Conservation (phyloP, 1,284 basidiomycete genomes). For the Irpex sp. region DNA sequence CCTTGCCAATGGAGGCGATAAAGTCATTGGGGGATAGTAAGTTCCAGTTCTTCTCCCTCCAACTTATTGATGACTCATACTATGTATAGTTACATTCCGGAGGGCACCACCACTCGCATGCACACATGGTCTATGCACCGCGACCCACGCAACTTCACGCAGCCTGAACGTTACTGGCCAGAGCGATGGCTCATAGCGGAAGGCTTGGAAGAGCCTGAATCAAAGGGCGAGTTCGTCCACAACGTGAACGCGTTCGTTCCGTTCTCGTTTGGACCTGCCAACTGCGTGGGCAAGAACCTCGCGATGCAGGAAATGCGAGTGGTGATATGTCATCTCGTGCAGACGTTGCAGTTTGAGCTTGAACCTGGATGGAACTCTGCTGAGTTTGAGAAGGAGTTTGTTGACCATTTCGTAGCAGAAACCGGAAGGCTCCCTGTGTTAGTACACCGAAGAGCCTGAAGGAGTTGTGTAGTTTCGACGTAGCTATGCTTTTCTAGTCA, state of each 20-base stretch:
- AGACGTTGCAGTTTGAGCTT: constrained; percentile 17
- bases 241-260: constrained; percentile 8
- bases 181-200: constrained; percentile 11
- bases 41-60: background rate
- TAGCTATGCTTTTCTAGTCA: no score
- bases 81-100: constrained; percentile 2
- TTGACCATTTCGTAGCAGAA: background rate
- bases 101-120: background rate
- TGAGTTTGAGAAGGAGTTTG: background rate
- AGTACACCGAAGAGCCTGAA: no score
- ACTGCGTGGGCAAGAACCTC: constrained; percentile 22
- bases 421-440: background rate
- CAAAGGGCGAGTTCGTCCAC: background rate
- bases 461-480: no score
- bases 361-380: constrained; percentile 18
- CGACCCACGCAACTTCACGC: constrained; percentile 8
- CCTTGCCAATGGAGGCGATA: background rate
- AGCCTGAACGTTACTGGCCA: constrained; percentile 10
- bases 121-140: constrained; percentile 5
- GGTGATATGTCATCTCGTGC: constrained; percentile 22
- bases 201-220: background rate
- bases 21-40: background rate
- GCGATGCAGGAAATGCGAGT: constrained; percentile 23
- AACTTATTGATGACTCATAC: background rate
- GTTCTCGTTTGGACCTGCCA: constrained; percentile 17